A percentile compares a stretch with the other conserved stretches of the same genome.
These are phyloP conservation scores for Kwoniella sp. DNA, from an alignment of 768 basidiomycete genomes.

Conservation along the genomic window DNA sequence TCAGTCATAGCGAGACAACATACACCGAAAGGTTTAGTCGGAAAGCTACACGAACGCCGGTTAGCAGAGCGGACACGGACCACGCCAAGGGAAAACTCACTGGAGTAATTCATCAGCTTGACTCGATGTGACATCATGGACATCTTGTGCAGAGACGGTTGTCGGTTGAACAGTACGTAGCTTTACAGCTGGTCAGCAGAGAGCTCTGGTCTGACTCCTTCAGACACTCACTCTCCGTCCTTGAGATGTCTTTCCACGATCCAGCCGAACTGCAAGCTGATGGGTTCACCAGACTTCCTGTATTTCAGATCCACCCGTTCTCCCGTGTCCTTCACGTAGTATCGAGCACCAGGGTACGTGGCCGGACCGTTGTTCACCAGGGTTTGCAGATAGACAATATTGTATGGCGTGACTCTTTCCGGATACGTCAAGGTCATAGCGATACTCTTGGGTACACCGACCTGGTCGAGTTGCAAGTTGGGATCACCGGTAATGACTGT, in stretches of 20 bases:
- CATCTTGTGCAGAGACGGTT: slow-evolving; percentile 98
- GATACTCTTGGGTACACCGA: slow-evolving; percentile 90
- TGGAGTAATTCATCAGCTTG: slow-evolving; percentile 95
- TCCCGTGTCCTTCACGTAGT: slow-evolving; percentile 93
- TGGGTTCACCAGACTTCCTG: slow-evolving; percentile 83
- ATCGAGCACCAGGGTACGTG: slow-evolving; percentile 90
- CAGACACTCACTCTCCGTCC: slow-evolving; percentile 83
- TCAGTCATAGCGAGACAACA: slow-evolving; percentile 50
- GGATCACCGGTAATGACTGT: slow-evolving; percentile 99
- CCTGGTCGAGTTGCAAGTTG: slow-evolving; percentile 90
- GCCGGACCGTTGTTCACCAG: slow-evolving; percentile 92
- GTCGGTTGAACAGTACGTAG: slow-evolving; percentile 93
- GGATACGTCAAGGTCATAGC: slow-evolving; percentile 98
- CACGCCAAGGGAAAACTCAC: too few relatives aligned
- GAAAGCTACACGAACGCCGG: slow-evolving; percentile 61
- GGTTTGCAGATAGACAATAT: slow-evolving; percentile 88
- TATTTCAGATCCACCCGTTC: slow-evolving; percentile 95
- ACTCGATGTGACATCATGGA: slow-evolving; percentile 99
- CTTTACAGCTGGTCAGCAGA: slow-evolving; percentile 51
- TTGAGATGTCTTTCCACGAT: slow-evolving; percentile 95
- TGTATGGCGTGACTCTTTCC: slow-evolving; percentile 96
- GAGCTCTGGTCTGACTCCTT: background rate
- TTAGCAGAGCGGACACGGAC: too few relatives aligned
- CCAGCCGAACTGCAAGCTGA: slow-evolving; percentile 96
- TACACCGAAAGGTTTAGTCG: slow-evolving; percentile 97